Percentiles rank a stretch among this genome's conserved stretches.
Conservation (phyloP, 805 yeast genomes). For the Starmerella vaccinii region DNA sequence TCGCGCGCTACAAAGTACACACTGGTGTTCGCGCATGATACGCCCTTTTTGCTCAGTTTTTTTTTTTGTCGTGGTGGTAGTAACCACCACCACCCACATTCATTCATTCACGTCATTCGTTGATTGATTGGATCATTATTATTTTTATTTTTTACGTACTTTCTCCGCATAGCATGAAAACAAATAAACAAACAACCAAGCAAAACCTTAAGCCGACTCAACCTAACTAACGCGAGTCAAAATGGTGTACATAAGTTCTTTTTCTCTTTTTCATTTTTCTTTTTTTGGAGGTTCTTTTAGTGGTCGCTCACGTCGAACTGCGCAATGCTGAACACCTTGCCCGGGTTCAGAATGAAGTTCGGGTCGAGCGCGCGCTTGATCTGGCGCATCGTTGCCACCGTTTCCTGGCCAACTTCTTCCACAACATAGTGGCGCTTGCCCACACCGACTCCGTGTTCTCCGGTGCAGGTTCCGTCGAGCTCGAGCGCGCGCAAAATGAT, state of each 20-base stretch:
- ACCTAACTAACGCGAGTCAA: too few relatives aligned
- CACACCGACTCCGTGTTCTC: slow-evolving; percentile 82
- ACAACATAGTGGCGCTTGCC: slow-evolving; percentile 60
- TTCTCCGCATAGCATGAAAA: too few relatives aligned
- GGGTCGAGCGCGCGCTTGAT: slow-evolving; percentile 71
- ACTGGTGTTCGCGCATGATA: not conserved
- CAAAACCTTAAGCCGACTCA: too few relatives aligned
- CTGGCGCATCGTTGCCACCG: slow-evolving; percentile 64
- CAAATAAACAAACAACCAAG: too few relatives aligned
- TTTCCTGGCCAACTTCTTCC: slow-evolving; percentile 56
- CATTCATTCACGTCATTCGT: too few relatives aligned
- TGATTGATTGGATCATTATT: too few relatives aligned
- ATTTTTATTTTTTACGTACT: too few relatives aligned
- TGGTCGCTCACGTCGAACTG: slow-evolving; percentile 12
- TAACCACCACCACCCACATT: too few relatives aligned
- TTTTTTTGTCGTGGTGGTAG: too few relatives aligned
- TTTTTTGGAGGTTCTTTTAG: too few relatives aligned
- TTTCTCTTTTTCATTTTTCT: too few relatives aligned
- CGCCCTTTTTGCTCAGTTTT: not conserved
- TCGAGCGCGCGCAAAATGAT: slow-evolving; percentile 48
- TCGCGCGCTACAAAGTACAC: slow-evolving; percentile 19
- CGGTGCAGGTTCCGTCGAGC: slow-evolving; percentile 78
- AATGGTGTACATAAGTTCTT: too few relatives aligned
- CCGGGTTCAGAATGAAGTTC: slow-evolving; percentile 63
- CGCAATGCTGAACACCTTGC: slow-evolving; percentile 47